Evolutionary conservation across 495 filamentous ascomycete genomes (phyloP).

Genomic region (Corynascus novoguineensis): DNA sequence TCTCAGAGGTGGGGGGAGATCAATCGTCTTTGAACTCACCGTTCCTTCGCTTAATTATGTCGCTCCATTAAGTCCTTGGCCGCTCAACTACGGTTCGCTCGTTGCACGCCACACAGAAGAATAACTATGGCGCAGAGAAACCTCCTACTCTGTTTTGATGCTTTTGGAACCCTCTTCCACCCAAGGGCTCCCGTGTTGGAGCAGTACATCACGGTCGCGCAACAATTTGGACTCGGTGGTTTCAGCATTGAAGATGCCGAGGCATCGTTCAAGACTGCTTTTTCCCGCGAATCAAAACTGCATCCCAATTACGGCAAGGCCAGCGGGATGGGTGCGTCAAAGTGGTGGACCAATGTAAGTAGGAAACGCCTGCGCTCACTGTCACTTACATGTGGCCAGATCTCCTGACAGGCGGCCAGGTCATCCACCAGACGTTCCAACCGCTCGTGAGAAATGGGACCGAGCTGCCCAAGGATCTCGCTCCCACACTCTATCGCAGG

Average conservation of each 20-base stretch:
- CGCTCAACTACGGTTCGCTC: no score
- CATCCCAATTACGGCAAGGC: slow-evolving; percentile 67
- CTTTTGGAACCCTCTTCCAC: slow-evolving; percentile 69
- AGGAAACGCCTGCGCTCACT: not conserved
- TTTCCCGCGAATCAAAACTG: slow-evolving; percentile 40
- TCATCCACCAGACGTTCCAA: slow-evolving; percentile 38
- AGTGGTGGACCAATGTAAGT: slow-evolving; percentile 67
- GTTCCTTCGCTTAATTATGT: no score
- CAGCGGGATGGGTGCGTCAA: slow-evolving; percentile 47
- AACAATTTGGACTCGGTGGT: slow-evolving; percentile 48
- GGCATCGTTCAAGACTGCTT: slow-evolving; percentile 41
- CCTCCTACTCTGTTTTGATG: slow-evolving; percentile 65
- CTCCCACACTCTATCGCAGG: slow-evolving; percentile 50
- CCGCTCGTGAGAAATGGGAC: slow-evolving; percentile 12
- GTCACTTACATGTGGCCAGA: not conserved
- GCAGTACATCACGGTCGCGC: slow-evolving; percentile 59
- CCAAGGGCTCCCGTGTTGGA: slow-evolving; percentile 54
- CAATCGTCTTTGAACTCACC: no score
- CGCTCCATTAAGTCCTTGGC: no score
- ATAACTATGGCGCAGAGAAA: slow-evolving; percentile 23
- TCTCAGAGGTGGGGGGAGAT: no score
- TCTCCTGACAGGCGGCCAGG: slow-evolving; percentile 8
- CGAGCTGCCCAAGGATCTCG: slow-evolving; percentile 43
- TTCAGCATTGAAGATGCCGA: slow-evolving; percentile 31
- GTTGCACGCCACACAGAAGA: no score